Percentiles rank a stretch among this genome's conserved stretches.
Conservation (phyloP, 2,329 filamentous ascomycete species). For the Curvularia sp. region DNA sequence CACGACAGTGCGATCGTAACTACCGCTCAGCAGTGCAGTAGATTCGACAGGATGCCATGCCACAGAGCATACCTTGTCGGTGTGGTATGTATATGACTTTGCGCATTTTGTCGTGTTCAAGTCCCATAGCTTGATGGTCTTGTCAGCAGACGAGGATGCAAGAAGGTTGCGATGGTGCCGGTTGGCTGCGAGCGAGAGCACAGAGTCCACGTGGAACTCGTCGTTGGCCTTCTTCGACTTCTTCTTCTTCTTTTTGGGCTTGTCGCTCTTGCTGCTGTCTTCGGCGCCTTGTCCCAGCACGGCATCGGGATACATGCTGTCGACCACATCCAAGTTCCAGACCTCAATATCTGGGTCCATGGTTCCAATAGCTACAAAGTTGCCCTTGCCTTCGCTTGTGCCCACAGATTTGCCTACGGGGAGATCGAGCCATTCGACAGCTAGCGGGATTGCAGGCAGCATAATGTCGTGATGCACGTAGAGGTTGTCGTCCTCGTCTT, state of each 20-base stretch:
- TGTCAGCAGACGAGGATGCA: slow-evolving; percentile 93
- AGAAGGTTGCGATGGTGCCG: slow-evolving; percentile 92
- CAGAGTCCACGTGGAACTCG: slow-evolving; percentile 90
- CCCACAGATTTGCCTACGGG: slow-evolving; percentile 72
- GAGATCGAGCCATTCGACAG: slow-evolving; percentile 93
- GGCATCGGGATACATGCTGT: slow-evolving; percentile 97
- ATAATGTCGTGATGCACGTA: slow-evolving; percentile 99
- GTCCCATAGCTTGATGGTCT: slow-evolving; percentile 98
- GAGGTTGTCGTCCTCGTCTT: slow-evolving; percentile 92
- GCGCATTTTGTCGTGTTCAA: slow-evolving; percentile 90
- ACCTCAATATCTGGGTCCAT: slow-evolving; percentile 99
- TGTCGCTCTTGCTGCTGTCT: slow-evolving; percentile 61
- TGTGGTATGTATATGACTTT: slow-evolving; percentile 94
- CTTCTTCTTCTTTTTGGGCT: slow-evolving; percentile 85
- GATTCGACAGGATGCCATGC: slow-evolving; percentile 91
- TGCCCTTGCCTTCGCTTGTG: slow-evolving; percentile 71
- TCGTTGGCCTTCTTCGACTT: slow-evolving; percentile 89
- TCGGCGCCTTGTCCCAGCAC: slow-evolving; percentile 77
- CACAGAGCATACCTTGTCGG: slow-evolving; percentile 95
- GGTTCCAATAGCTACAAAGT: slow-evolving; percentile 93
- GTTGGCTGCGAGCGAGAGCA: slow-evolving; percentile 90
- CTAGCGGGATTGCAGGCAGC: slow-evolving; percentile 94
- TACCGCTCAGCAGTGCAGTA: slow-evolving; percentile 88
- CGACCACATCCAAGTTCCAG: slow-evolving; percentile 95
- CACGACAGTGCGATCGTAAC: slow-evolving; percentile 92